Conservation (phyloP, 352 stramenopile species). For the Phytophthora niederhauseri region DNA sequence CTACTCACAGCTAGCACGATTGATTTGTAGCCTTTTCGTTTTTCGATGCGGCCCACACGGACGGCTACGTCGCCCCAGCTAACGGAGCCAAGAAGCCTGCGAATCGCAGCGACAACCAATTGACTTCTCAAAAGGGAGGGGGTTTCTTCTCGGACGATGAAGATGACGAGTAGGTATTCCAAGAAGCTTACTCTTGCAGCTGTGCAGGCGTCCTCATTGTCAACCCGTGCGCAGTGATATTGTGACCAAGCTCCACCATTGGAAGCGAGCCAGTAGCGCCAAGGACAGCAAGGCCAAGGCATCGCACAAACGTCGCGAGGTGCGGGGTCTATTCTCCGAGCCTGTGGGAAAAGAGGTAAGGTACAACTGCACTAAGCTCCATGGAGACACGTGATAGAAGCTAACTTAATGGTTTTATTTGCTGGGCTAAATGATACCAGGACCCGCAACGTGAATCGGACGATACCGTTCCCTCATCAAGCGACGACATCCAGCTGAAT, state of each 20-base stretch:
- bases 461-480: conserved; percentile 1
- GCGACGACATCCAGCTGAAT: conserved; percentile 39
- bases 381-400: neutral
- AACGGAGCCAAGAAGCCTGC: conserved; percentile 7
- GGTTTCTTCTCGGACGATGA: conserved; percentile 40
- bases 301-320: conserved; percentile 5
- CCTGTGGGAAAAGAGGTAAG: conserved; percentile 4
- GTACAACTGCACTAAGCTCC: neutral
- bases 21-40: conserved; percentile 38
- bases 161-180: conserved; percentile 29
- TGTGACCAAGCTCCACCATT: conserved; percentile 27
- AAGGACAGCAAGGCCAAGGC: conserved; percentile 18
- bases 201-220: neutral
- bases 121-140: neutral
- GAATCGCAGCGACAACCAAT: conserved; percentile 2
- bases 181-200: neutral
- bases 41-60: conserved; percentile 45
- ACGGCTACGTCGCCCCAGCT: conserved; percentile 30
- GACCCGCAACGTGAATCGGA: neutral
- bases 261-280: conserved; percentile 14
- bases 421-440: neutral
- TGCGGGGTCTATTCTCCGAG: conserved; percentile 13
- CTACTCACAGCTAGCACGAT: neutral
- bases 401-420: neutral
- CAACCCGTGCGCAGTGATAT: conserved; percentile 24